Conservation (phyloP, 148 eudicot species). For the Chenopodium formosanum region DNA sequence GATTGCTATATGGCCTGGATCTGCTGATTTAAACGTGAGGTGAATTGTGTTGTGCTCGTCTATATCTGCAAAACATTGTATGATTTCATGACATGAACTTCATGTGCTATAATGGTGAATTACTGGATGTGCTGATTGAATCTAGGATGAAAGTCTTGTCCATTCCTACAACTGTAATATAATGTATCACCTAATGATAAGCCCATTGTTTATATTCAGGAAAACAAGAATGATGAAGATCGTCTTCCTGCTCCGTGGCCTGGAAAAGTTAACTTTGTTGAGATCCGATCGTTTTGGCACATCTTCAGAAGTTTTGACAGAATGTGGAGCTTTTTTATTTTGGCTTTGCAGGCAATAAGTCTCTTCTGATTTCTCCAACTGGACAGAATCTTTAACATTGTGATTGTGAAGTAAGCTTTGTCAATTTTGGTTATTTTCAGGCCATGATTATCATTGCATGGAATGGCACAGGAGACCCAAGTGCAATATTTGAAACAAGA, state of each 20-base stretch:
- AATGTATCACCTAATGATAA: neutral
- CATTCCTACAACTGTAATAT: neutral
- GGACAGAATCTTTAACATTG: neutral
- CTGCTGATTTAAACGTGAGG: too few relatives aligned
- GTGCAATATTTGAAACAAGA: constrained; percentile 52
- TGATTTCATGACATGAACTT: too few relatives aligned
- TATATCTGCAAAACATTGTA: too few relatives aligned
- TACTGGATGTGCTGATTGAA: neutral
- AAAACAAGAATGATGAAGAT: constrained; percentile 42
- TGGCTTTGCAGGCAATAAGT: constrained; percentile 78
- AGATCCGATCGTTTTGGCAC: constrained; percentile 92
- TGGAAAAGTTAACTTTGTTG: constrained; percentile 97
- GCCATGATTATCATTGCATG: constrained; percentile 99
- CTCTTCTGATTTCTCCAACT: constrained; percentile 9
- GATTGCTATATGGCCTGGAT: neutral
- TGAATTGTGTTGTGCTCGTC: too few relatives aligned
- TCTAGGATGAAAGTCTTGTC: neutral
- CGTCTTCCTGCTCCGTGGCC: constrained; percentile 54
- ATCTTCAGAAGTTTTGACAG: constrained; percentile 97
- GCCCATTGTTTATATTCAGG: constrained; percentile 41
- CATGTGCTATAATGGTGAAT: too few relatives aligned
- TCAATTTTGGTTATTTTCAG: constrained; percentile 34
- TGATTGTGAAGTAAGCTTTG: neutral
- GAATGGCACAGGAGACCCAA: constrained; percentile 80
- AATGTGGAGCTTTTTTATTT: constrained; percentile 92